A percentile compares a stretch with the other conserved stretches of the same genome.
phyloP scores from a whole-genome alignment of 352 stramenopile species.

The Pythium volutum region DNA sequence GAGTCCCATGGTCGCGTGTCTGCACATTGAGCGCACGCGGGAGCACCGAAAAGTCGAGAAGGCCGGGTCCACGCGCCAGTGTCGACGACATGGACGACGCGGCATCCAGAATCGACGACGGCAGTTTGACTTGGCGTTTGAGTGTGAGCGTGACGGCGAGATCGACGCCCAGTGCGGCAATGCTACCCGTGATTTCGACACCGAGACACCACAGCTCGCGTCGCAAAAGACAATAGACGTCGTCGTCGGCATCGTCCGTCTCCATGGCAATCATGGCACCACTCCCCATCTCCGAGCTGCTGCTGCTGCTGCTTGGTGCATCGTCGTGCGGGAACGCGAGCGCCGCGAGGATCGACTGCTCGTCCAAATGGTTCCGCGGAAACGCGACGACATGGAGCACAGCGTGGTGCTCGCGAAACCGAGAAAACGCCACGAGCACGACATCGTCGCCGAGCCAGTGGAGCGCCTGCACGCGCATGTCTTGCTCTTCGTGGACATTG shows the following conservation, averaged over 20 bases:
- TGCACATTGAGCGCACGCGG: conserved; percentile 58
- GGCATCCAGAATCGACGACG: conserved; percentile 29
- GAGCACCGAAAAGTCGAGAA: conserved; percentile 51
- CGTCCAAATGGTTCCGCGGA: conserved; percentile 73
- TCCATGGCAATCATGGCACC: conserved; percentile 58
- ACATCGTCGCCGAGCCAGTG: conserved; percentile 65
- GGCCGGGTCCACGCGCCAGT: neutral
- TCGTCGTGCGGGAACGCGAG: conserved; percentile 40
- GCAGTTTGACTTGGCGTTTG: conserved; percentile 48
- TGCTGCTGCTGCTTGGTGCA: neutral
- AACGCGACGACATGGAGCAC: conserved; percentile 64
- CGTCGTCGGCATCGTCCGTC: conserved; percentile 40
- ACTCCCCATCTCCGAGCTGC: neutral
- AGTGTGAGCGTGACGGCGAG: conserved; percentile 36
- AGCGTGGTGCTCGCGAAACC: conserved; percentile 51
- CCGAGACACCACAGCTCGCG: conserved; percentile 60
- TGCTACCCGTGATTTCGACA: conserved; percentile 35
- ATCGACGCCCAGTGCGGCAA: conserved; percentile 35
- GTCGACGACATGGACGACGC: conserved; percentile 4
- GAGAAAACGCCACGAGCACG: conserved; percentile 61
- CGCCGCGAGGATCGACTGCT: conserved; percentile 49
- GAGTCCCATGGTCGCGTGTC: conserved; percentile 30
- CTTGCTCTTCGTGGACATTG: conserved; percentile 82
- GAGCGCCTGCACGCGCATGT: conserved; percentile 62
- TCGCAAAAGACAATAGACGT: conserved; percentile 58